Conservation (phyloP, 257 asterid genomes). For the Linderniella brevidens region DNA sequence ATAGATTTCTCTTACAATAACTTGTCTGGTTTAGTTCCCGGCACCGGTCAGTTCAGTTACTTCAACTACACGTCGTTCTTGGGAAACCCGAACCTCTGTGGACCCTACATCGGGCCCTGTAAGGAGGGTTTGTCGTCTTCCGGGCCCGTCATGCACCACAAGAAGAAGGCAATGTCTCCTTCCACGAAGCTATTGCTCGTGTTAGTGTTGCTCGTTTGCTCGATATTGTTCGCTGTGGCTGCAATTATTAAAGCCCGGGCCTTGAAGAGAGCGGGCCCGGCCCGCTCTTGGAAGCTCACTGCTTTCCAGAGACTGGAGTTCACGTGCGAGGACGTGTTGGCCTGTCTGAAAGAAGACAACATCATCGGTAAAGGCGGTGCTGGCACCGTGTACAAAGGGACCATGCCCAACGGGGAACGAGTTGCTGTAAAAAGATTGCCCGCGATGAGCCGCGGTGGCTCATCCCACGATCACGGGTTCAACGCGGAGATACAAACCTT, state of each 20-base stretch:
- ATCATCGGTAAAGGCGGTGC: constrained; percentile 71
- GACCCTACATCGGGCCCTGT: constrained; percentile 34
- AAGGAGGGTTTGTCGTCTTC: constrained; percentile 37
- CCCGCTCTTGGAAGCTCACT: constrained; percentile 45
- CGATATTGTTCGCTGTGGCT: constrained; percentile 27
- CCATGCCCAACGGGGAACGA: constrained; percentile 32
- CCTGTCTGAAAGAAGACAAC: constrained; percentile 36
- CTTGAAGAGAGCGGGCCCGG: constrained; percentile 14
- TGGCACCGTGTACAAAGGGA: constrained; percentile 51
- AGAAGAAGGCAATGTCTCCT: constrained; percentile 24
- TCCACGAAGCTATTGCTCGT: constrained; percentile 35
- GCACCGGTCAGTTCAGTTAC: constrained; percentile 21
- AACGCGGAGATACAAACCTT: constrained; percentile 39
- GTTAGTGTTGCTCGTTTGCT: constrained; percentile 28
- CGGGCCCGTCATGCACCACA: constrained; percentile 6
- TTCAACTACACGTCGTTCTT: constrained; percentile 32
- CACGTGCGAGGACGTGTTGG: constrained; percentile 37
- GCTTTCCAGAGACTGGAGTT: constrained; percentile 39
- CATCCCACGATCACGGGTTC: constrained; percentile 19
- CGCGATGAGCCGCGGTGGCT: constrained; percentile 26
- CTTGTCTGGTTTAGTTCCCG: constrained; percentile 64
- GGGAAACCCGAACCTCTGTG: constrained; percentile 64
- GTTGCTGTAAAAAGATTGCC: constrained; percentile 76
- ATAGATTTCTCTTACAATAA: constrained; percentile 53
- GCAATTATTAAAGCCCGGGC: constrained; percentile 20